Conservation (phyloP, 2,329 filamentous ascomycete genomes). For the Aspergillus transmontanensis region DNA sequence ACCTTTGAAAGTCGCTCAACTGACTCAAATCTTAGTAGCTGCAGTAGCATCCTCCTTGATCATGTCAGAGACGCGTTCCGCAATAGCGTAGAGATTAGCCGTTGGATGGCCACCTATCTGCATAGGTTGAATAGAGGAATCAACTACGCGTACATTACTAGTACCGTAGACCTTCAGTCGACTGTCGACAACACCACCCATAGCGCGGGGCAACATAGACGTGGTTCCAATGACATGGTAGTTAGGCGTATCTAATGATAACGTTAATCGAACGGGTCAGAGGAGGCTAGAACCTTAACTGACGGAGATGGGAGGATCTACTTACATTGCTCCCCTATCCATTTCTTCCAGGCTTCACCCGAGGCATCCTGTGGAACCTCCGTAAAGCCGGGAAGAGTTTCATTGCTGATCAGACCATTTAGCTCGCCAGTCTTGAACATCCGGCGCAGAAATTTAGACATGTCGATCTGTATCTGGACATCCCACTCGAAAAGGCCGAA, state of each 20-base stretch:
- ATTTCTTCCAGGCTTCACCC: constrained; percentile 26
- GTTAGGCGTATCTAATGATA: constrained; percentile 25
- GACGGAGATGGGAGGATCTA: background rate
- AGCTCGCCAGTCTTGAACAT: constrained; percentile 25
- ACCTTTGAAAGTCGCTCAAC: background rate
- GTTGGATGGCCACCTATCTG: constrained; percentile 30
- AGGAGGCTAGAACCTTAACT: background rate
- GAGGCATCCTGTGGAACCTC: constrained; percentile 24
- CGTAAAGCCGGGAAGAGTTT: constrained; percentile 24
- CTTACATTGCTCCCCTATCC: constrained; percentile 29
- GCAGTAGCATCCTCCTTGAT: background rate
- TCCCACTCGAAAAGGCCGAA: constrained; percentile 35
- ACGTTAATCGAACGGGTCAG: background rate
- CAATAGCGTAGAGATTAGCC: constrained; percentile 33
- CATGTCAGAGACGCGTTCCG: constrained; percentile 18
- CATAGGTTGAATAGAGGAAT: constrained; percentile 35
- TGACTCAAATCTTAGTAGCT: background rate
- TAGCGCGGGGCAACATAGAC: constrained; percentile 35
- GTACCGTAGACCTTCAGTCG: constrained; percentile 37
- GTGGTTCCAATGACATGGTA: constrained; percentile 34
- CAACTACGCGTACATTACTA: constrained; percentile 34
- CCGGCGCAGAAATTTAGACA: constrained; percentile 22
- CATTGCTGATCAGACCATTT: constrained; percentile 16
- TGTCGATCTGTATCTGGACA: constrained; percentile 24
- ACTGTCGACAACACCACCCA: constrained; percentile 37